These are phyloP conservation scores for Marsdenia floribunda DNA, from an alignment of 257 asterid species.

Conservation along the genomic window DNA sequence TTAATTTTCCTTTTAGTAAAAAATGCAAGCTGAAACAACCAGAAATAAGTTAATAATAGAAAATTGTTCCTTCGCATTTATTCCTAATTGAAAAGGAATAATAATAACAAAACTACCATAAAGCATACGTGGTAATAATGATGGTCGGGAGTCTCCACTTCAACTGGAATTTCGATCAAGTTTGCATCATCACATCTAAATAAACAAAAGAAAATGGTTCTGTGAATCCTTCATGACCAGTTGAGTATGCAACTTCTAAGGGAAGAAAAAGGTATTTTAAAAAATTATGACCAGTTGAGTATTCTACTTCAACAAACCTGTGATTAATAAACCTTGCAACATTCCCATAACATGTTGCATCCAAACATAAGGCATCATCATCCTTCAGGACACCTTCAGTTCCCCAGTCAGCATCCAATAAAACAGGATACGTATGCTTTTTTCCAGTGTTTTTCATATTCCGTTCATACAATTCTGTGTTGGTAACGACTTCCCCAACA, in stretches of 20 bases:
- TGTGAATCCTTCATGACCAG: neutral
- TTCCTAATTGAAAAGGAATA: neutral
- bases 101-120: conserved; percentile 3
- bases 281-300: neutral
- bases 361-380: conserved; percentile 72
- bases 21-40: conserved; percentile 52
- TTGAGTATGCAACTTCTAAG: neutral
- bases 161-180: conserved; percentile 66
- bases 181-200: conserved; percentile 59
- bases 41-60: conserved; percentile 3
- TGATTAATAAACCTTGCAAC: conserved; percentile 73
- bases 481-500: conserved; percentile 63
- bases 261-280: neutral
- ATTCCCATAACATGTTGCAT: conserved; percentile 62
- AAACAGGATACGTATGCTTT: conserved; percentile 58
- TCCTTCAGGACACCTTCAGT: conserved; percentile 55
- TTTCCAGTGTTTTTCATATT: conserved; percentile 28
- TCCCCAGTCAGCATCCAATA: conserved; percentile 73
- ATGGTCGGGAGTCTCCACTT: conserved; percentile 68
- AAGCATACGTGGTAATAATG: conserved; percentile 63
- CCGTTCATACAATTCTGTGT: conserved; percentile 52
- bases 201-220: neutral
- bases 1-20: conserved; percentile 56
- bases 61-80: neutral
- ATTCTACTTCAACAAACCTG: conserved; percentile 24